These are phyloP conservation scores for Nematodospora anomalae DNA, from an alignment of 1,139 yeast species.

Conservation along the genomic window DNA sequence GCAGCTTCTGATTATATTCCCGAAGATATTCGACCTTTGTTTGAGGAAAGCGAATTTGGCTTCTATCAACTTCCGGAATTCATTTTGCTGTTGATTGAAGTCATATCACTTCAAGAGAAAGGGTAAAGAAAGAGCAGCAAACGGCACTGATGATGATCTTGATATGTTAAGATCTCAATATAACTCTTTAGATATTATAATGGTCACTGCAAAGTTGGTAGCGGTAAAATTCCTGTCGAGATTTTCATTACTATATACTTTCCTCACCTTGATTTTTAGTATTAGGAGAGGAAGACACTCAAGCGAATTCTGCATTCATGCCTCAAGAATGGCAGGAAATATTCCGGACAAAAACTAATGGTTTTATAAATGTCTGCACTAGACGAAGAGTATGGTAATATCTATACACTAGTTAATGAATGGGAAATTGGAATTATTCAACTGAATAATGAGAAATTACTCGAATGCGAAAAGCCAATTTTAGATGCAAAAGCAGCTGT, in stretches of 20 bases:
- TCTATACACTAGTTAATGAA: constrained; percentile 38
- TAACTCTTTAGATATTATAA: constrained; percentile 32
- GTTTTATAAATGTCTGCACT: constrained; percentile 34
- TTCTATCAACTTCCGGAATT: constrained; percentile 12
- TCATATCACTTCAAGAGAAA: constrained; percentile 31
- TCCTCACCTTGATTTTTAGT: constrained; percentile 47
- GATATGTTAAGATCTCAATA: constrained; percentile 32
- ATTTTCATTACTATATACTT: constrained; percentile 38
- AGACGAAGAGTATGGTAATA: constrained; percentile 42
- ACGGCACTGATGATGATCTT: constrained; percentile 27
- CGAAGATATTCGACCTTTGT: background rate
- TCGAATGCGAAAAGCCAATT: constrained; percentile 18
- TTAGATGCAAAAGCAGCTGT: constrained; percentile 21
- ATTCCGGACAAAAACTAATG: constrained; percentile 36
- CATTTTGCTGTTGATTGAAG: constrained; percentile 28
- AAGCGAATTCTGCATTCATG: constrained; percentile 2
- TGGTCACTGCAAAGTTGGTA: constrained; percentile 17
- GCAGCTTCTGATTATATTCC: background rate
- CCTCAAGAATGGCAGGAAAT: constrained; percentile 31
- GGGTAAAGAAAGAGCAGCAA: constrained; percentile 27
- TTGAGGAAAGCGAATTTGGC: constrained; percentile 12
- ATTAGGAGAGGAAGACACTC: constrained; percentile 16
- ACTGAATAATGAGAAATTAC: constrained; percentile 27
- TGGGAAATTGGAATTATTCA: constrained; percentile 42
- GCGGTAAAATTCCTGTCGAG: constrained; percentile 14